Evolutionary conservation across 148 eudicot species (phyloP), one percentile per base, ranked within the genome.

Genomic region (Hydrangea macrophylla): DNA sequence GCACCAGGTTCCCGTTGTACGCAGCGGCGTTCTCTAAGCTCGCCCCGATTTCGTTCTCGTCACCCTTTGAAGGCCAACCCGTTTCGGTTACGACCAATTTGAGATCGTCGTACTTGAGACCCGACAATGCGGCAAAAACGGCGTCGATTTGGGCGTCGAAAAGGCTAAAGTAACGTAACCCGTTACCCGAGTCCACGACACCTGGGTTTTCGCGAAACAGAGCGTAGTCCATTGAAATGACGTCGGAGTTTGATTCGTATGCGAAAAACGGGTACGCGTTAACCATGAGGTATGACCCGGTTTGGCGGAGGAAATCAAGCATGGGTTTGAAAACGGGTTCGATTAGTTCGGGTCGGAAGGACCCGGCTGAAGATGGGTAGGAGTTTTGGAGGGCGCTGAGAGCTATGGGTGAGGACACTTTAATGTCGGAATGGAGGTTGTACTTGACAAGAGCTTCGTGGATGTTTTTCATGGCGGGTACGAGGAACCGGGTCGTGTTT

Each of bases 41-140:
- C 15, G 97, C 96, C 13, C 98, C 98, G 9, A 86, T 18, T 36
- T 93, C 98, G 37, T 72, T 85, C 27, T 73, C 48, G 28, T 90
- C 97, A 0, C 98, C 98, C 42, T 86, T 88, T 0, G 97, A 93
- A 0, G 98, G 98, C 98, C 97, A 93, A 0, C 98, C 98, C 0
- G 98, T 93, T 51, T 93, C 98, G 6, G 90, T 73, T 5, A 93
- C 97, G 7, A 83, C 80, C 28, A 93, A 66, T 15, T 72, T 70
- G 5, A 90, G 70, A 33, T 93, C 95, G 51, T 90, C 75, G 81
- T 79, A 88, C 8, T 81, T 80, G 24, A 90, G 37, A 0, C 90
- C 86, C 27, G 94, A 76, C 89, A 90, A 77, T 2, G 98, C 98
- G 0, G 97, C 89, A 26, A 88, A 90, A 0, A 93, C 97, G 11